Evolutionary conservation across 768 basidiomycete species (phyloP).

Genomic region (Dioszegia hungarica): DNA sequence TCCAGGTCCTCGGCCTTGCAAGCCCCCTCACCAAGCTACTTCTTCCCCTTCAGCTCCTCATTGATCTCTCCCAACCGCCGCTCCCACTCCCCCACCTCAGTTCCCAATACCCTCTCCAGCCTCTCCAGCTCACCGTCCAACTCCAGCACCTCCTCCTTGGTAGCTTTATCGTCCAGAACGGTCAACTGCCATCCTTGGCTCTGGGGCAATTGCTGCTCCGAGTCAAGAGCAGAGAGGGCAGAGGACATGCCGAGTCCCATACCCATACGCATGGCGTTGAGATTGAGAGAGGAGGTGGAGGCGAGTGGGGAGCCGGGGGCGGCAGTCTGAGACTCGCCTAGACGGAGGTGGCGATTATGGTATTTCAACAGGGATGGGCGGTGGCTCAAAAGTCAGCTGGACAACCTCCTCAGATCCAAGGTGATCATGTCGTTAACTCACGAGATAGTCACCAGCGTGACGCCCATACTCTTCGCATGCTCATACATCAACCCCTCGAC

Average conservation of each 20-base stretch:
- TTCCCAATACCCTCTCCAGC: slow-evolving; percentile 61
- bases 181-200: slow-evolving; percentile 38
- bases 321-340: slow-evolving; percentile 54
- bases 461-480: slow-evolving; percentile 77
- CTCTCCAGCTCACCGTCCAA: slow-evolving; percentile 68
- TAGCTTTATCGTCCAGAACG: slow-evolving; percentile 20
- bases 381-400: slow-evolving; percentile 27
- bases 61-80: slow-evolving; percentile 62
- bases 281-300: slow-evolving; percentile 13
- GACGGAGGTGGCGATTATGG: slow-evolving; percentile 76
- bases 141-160: slow-evolving; percentile 53
- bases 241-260: background rate
- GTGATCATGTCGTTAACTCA: slow-evolving; percentile 9
- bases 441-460: slow-evolving; percentile 90
- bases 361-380: slow-evolving; percentile 81
- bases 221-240: too few species aligned
- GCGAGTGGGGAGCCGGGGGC: slow-evolving; percentile 16
- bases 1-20: too few species aligned
- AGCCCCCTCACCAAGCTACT: background rate
- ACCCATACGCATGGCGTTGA: slow-evolving; percentile 2
- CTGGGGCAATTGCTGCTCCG: too few species aligned
- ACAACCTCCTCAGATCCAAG: slow-evolving; percentile 29
- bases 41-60: slow-evolving; percentile 52
- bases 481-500: slow-evolving; percentile 96
- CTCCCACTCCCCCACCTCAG: slow-evolving; percentile 71